Evolutionary conservation across 495 filamentous ascomycete genomes (phyloP).

Genomic region (Aspergillus conjunctus): DNA sequence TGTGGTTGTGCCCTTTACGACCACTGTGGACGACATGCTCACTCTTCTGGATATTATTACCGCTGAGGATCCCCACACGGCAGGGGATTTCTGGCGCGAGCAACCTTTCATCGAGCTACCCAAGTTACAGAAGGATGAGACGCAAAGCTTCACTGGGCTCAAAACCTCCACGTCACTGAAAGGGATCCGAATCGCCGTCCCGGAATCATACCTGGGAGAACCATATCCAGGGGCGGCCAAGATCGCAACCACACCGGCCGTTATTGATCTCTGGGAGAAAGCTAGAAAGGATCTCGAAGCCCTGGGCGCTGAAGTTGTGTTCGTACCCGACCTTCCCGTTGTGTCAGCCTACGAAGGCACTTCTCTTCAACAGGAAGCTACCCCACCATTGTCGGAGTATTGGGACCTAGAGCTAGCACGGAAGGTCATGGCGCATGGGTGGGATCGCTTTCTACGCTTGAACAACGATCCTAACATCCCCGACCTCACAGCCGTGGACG

Average conservation of each 20-base stretch:
- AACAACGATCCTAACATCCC: conserved; percentile 15
- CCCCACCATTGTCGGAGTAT: background rate
- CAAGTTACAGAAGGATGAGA: background rate
- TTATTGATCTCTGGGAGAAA: background rate
- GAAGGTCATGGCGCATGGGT: conserved; percentile 20
- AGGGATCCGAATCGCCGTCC: background rate
- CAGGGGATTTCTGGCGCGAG: conserved; percentile 21
- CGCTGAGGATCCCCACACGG: conserved; percentile 4
- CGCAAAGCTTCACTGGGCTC: background rate
- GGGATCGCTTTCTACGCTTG: conserved; percentile 22
- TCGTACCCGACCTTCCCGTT: background rate
- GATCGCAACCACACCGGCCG: background rate
- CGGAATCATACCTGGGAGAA: background rate
- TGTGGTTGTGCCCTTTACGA: conserved; percentile 22
- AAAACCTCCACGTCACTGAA: background rate
- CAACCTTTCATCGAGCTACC: conserved; percentile 22
- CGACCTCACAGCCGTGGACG: conserved; percentile 4
- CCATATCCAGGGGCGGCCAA: background rate
- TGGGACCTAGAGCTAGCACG: background rate
- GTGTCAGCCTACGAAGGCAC: conserved; percentile 7
- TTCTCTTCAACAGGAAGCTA: background rate
- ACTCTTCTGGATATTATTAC: conserved; percentile 18
- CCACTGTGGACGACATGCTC: conserved; percentile 22
- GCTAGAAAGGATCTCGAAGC: background rate
- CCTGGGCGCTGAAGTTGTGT: background rate